Base-by-base conservation (phyloP, 2,329 filamentous ascomycete species). In the Magnaporthiopsis poae region DNA sequence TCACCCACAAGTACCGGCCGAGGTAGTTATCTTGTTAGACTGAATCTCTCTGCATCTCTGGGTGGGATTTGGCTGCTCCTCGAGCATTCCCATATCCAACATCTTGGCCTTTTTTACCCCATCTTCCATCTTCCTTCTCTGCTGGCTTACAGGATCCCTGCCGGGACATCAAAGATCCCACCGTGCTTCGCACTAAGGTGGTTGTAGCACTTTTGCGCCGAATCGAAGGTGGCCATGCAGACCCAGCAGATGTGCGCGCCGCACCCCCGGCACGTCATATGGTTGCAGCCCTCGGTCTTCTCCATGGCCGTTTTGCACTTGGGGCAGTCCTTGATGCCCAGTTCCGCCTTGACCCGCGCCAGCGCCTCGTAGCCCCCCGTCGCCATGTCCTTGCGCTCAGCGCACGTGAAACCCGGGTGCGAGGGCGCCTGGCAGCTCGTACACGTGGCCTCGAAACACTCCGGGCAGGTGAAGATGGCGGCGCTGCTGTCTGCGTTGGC, bases 381-480 rank as follows among this genome's bases (percentile, higher is more conserved):
- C 9, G 59, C 7, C 35, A 11, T 27, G 35, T 67, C 62, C 11
- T 61, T 46, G 56, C 66, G 27, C 13, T 68, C 68, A 9, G 52
- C 68, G 31, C 68, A 69, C 27, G 29, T 62, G 25, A 61, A 29
- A 27, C 69, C 71, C 0, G 69, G 70, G 62, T 81, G 79, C 1
- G 73, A 66, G 18, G 46, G 18, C 4, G 63, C 68, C 9, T 76
- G 71, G 63, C 80, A 81, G 0, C 65, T 67, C 0, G 75, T 76
- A 67, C 79, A 81, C 1, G 72, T 73, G 1, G 71, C 31, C 2
- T 67, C 67, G 2, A 78, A 69, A 64, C 80, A 82, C 1, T 71
- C 71, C 3, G 72, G 65, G 67, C 80, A 82, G 0, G 71, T 76
- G 65, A 74, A 75, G 0, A 68, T 68, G 66, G 59, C 21, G 21